A percentile compares a stretch with the other conserved stretches of the same genome.
Conservation (phyloP, 352 stramenopile species). For the Albugo laibachii region DNA sequence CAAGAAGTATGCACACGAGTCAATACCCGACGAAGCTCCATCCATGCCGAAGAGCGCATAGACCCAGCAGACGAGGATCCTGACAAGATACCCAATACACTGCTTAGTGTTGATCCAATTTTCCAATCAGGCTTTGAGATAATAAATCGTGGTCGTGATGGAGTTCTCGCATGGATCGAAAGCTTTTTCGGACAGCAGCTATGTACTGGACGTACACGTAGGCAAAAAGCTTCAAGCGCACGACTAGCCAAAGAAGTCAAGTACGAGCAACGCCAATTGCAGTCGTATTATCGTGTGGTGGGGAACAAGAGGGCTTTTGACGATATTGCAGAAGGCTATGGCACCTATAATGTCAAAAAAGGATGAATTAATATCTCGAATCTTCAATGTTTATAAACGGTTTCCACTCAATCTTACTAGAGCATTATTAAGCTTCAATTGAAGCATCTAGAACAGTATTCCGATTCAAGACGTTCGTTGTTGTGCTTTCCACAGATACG, state of each 20-base stretch:
- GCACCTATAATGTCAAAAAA: too few species aligned
- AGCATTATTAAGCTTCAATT: too few species aligned
- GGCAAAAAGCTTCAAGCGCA: slow-evolving; percentile 24
- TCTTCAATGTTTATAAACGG: too few species aligned
- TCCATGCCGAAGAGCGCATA: background rate
- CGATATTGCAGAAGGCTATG: too few species aligned
- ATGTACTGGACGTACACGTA: slow-evolving; percentile 44
- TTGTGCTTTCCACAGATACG: too few species aligned
- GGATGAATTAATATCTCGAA: too few species aligned
- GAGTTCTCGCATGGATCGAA: slow-evolving; percentile 27
- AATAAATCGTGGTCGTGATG: slow-evolving; percentile 42
- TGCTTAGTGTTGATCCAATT: slow-evolving; percentile 45
- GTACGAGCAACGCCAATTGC: slow-evolving; percentile 27
- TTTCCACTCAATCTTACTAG: too few species aligned
- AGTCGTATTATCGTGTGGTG: slow-evolving; percentile 56
- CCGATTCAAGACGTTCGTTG: too few species aligned
- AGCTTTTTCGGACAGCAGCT: slow-evolving; percentile 39
- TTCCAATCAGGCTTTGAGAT: slow-evolving; percentile 55
- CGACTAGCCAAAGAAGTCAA: slow-evolving; percentile 12
- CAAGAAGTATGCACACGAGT: background rate
- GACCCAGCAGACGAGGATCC: background rate
- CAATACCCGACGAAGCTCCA: background rate
- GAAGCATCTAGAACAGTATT: too few species aligned
- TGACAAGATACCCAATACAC: background rate
- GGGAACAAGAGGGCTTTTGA: slow-evolving; percentile 17